Percentiles rank a stretch among this genome's conserved stretches.
Conservation (phyloP, 2,329 filamentous ascomycete species). For the Aspergillus pseudoterreus region DNA sequence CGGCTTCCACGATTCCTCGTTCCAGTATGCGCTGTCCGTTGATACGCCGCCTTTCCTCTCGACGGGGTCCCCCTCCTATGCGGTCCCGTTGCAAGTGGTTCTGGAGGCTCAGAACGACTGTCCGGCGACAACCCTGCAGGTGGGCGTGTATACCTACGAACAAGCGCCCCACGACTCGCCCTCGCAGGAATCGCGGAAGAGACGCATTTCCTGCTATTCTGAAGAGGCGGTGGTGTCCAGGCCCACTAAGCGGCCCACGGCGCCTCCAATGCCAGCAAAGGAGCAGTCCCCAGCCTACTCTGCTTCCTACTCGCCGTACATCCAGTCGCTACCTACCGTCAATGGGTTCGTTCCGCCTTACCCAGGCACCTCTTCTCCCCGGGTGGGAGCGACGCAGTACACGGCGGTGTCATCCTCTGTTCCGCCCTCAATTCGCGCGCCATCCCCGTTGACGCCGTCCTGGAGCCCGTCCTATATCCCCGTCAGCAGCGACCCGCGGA, state of each 20-base stretch:
- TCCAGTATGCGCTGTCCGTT: constrained; percentile 67
- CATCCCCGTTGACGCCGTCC: constrained; percentile 45
- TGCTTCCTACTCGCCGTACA: constrained; percentile 48
- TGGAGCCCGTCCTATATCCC: constrained; percentile 49
- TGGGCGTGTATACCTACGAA: constrained; percentile 62
- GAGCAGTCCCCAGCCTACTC: constrained; percentile 52
- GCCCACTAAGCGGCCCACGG: constrained; percentile 47
- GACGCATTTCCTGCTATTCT: constrained; percentile 53
- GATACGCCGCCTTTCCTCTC: constrained; percentile 65
- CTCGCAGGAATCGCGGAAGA: constrained; percentile 49
- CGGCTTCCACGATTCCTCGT: constrained; percentile 56
- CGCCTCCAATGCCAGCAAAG: constrained; percentile 46
- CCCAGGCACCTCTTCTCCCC: constrained; percentile 37
- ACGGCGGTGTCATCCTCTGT: constrained; percentile 35
- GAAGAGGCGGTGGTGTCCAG: constrained; percentile 42
- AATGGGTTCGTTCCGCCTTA: constrained; percentile 38
- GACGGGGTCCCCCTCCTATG: constrained; percentile 53
- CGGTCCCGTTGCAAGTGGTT: constrained; percentile 57
- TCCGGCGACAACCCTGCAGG: constrained; percentile 49
- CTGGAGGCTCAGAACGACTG: constrained; percentile 57
- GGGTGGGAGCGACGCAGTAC: constrained; percentile 41
- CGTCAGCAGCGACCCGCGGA: constrained; percentile 42
- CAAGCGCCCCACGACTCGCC: constrained; percentile 42
- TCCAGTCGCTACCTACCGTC: constrained; percentile 46
- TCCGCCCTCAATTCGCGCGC: constrained; percentile 45